Percentiles rank a stretch among this genome's conserved stretches.
phyloP scores from a whole-genome alignment of 371 early-diverging fungal genomes.

The Basidiobolus heterosporus region DNA sequence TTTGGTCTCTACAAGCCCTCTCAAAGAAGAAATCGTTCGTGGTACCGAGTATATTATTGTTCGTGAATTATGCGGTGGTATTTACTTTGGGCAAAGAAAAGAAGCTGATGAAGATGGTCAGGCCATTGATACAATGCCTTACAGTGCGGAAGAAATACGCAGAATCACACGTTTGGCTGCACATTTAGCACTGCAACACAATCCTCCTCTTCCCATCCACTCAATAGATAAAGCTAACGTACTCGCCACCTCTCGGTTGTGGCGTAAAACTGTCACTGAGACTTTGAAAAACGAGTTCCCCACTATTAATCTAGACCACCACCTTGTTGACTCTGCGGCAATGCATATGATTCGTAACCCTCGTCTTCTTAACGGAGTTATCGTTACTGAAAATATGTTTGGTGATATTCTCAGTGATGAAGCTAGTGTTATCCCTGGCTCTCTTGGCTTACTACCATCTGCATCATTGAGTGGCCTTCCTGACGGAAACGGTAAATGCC shows the following conservation, averaged over 20 bases:
- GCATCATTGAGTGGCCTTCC: slow-evolving; percentile 79
- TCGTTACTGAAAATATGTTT: slow-evolving; percentile 96
- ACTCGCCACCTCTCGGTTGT: slow-evolving; percentile 87
- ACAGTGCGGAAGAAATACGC: slow-evolving; percentile 73
- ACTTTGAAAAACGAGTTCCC: slow-evolving; percentile 77
- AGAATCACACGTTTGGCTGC: slow-evolving; percentile 88
- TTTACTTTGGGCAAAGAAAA: slow-evolving; percentile 88
- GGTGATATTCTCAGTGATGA: slow-evolving; percentile 94
- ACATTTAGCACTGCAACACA: slow-evolving; percentile 51
- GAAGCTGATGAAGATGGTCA: slow-evolving; percentile 68
- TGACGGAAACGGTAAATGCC: slow-evolving; percentile 42
- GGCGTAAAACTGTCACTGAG: slow-evolving; percentile 82
- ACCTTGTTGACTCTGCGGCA: slow-evolving; percentile 88
- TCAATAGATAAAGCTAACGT: slow-evolving; percentile 97
- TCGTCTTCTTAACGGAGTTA: slow-evolving; percentile 74
- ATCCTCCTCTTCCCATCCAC: slow-evolving; percentile 71
- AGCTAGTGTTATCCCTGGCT: slow-evolving; percentile 86
- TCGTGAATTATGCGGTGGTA: slow-evolving; percentile 89
- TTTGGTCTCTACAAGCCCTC: slow-evolving; percentile 62
- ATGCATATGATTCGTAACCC: slow-evolving; percentile 92
- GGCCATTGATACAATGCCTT: slow-evolving; percentile 82
- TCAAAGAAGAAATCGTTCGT: slow-evolving; percentile 76
- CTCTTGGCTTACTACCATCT: slow-evolving; percentile 82
- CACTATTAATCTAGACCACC: slow-evolving; percentile 58
- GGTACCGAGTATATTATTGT: slow-evolving; percentile 82